Percentiles rank a stretch among this genome's conserved stretches.
Conservation (phyloP, 768 basidiomycete genomes). For the Candolleomyces eurysporus region DNA sequence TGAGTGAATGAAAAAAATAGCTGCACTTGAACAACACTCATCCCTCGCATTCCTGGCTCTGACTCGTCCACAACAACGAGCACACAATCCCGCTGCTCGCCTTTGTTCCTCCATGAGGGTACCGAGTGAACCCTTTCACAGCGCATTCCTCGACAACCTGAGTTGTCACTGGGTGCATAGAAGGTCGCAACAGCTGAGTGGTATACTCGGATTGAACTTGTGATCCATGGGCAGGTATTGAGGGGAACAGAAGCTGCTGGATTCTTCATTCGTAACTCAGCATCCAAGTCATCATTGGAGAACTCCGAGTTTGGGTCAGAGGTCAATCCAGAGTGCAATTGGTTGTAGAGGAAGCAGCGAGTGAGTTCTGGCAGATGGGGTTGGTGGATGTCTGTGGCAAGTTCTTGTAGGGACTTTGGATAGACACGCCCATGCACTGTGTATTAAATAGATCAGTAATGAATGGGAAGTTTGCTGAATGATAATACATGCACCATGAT, state of each 20-base stretch:
- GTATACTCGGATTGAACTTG: background rate
- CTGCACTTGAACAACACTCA: slow-evolving; percentile 22
- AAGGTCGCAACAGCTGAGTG: slow-evolving; percentile 2
- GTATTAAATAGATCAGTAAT: background rate
- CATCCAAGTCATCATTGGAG: no score
- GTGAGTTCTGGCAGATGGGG: background rate
- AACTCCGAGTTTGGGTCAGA: no score
- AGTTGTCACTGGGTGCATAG: slow-evolving; percentile 6
- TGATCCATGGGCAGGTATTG: background rate
- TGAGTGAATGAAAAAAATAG: no score
- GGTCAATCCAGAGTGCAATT: background rate
- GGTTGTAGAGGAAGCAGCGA: background rate
- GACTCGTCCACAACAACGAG: slow-evolving; percentile 18
- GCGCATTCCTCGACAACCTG: slow-evolving; percentile 1
- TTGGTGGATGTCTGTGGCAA: background rate
- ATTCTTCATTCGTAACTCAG: background rate
- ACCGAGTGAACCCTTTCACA: slow-evolving; percentile 14
- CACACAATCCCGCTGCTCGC: slow-evolving; percentile 24
- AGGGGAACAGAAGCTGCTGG: background rate
- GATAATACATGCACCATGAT: background rate
- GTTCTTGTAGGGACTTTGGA: background rate
- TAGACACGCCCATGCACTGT: background rate
- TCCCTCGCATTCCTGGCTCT: slow-evolving; percentile 19
- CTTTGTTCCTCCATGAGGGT: slow-evolving; percentile 20
- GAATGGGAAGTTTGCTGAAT: background rate